phyloP scores from a whole-genome alignment of 2,329 filamentous ascomycete genomes.

The Nannizzia gypsea region DNA sequence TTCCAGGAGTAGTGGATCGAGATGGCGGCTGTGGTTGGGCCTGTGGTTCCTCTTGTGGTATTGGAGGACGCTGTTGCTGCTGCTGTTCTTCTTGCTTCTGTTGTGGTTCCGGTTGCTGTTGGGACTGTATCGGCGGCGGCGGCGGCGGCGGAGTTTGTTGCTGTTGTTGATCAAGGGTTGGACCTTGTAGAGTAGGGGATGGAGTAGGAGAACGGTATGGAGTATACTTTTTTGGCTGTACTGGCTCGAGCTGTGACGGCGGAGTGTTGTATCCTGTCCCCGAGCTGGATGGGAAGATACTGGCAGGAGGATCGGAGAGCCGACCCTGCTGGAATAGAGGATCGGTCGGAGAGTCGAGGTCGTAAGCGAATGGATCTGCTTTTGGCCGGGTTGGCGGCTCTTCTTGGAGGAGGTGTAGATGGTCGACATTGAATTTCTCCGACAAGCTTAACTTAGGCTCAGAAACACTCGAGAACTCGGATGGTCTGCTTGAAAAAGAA shows the following conservation, averaged over 20 bases:
- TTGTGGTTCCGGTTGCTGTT: slow-evolving; percentile 6
- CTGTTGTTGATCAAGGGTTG: background rate
- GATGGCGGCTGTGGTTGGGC: background rate
- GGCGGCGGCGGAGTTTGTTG: slow-evolving; percentile 15
- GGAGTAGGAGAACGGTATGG: background rate
- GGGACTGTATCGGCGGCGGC: background rate
- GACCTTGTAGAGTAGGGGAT: background rate
- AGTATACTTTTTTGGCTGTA: slow-evolving; percentile 5
- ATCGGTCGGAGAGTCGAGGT: slow-evolving; percentile 39
- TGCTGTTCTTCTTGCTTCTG: background rate
- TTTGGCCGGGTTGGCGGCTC: background rate
- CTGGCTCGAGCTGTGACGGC: background rate
- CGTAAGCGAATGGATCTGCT: slow-evolving; percentile 10
- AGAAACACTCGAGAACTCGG: slow-evolving; percentile 23
- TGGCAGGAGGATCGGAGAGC: slow-evolving; percentile 19
- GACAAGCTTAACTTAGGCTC: slow-evolving; percentile 23
- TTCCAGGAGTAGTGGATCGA: slow-evolving; percentile 5
- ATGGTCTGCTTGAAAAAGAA: slow-evolving; percentile 49
- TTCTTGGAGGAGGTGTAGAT: background rate
- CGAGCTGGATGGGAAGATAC: background rate
- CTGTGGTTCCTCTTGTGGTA: slow-evolving; percentile 6
- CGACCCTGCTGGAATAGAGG: slow-evolving; percentile 33
- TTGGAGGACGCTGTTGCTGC: background rate
- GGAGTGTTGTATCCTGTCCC: background rate
- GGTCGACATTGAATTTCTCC: slow-evolving; percentile 5